These are phyloP conservation scores for Candida jianshihensis DNA, from an alignment of 805 yeast genomes.

Conservation along the genomic window DNA sequence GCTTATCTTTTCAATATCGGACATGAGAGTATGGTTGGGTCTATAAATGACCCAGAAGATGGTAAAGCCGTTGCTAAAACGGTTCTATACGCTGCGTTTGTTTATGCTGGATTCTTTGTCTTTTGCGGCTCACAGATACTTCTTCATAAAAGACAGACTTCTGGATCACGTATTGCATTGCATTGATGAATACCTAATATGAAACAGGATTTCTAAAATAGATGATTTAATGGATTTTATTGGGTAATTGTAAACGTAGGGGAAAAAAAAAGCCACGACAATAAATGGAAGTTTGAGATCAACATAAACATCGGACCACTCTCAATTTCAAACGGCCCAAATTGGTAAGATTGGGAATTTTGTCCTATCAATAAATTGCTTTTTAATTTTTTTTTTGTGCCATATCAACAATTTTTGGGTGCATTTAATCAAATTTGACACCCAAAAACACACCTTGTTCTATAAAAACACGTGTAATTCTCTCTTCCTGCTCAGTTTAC, in stretches of 20 bases:
- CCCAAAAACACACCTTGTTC: not conserved
- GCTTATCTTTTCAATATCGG: slow-evolving; percentile 74
- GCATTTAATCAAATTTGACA: not conserved
- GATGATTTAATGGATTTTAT: not conserved
- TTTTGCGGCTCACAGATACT: slow-evolving; percentile 87
- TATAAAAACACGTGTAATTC: no score
- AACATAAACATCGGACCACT: no score
- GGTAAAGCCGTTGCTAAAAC: slow-evolving; percentile 93
- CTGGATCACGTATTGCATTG: slow-evolving; percentile 51
- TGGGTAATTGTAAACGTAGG: no score
- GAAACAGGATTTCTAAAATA: not conserved
- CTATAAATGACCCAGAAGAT: slow-evolving; percentile 83
- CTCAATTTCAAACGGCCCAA: no score
- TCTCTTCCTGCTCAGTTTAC: no score
- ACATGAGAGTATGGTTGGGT: slow-evolving; percentile 91
- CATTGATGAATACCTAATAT: not conserved
- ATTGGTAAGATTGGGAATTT: no score
- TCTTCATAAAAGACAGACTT: slow-evolving; percentile 43
- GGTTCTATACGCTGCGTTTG: slow-evolving; percentile 80
- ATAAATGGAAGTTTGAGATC: no score
- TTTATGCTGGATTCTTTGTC: slow-evolving; percentile 70
- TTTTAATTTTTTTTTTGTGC: not conserved
- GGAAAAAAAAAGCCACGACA: no score
- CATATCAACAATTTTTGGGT: not conserved
- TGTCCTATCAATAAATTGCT: no score